Conservation (phyloP, 1,284 basidiomycete species). For the Marasmius tenuissimus region DNA sequence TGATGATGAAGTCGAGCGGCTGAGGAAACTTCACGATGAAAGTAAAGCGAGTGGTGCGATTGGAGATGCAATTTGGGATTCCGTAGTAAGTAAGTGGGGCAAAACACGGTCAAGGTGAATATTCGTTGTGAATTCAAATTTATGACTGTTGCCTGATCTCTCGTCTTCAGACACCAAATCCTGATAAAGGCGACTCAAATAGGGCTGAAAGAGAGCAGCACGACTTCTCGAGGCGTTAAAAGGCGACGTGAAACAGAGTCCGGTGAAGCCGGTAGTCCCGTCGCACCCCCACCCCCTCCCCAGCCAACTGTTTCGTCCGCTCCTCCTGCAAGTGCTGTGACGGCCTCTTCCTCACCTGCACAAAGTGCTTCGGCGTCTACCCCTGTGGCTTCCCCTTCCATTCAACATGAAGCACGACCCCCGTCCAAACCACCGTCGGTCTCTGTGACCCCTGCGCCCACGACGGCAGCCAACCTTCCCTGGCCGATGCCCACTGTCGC, state of each 20-base stretch:
- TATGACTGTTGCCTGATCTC: not conserved
- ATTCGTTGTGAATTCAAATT: not conserved
- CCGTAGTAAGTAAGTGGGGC: constrained; percentile 71
- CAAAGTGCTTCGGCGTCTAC: constrained; percentile 13
- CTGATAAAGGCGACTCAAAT: constrained; percentile 74
- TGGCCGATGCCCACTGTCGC: constrained; percentile 32
- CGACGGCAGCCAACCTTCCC: constrained; percentile 7
- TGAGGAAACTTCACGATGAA: constrained; percentile 67
- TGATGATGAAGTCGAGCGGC: constrained; percentile 67
- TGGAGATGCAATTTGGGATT: constrained; percentile 76
- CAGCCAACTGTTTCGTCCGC: constrained; percentile 20
- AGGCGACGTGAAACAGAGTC: constrained; percentile 43
- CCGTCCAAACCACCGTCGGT: constrained; percentile 5
- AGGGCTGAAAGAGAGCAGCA: constrained; percentile 66
- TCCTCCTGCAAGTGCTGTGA: constrained; percentile 1
- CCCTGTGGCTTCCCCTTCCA: constrained; percentile 16
- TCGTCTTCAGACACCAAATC: constrained; percentile 63
- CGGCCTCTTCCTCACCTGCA: constrained; percentile 14
- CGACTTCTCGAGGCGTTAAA: constrained; percentile 52
- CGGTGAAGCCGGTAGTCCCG: constrained; percentile 22
- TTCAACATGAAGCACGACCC: constrained; percentile 13
- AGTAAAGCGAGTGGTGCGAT: constrained; percentile 42
- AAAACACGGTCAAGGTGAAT: constrained; percentile 64
- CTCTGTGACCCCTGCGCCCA: constrained; percentile 18
- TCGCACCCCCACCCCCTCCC: constrained; percentile 20